Evolutionary conservation across 208 protist genomes (phyloP), one percentile per base, ranked within the genome.

Genomic region (Dictyostelium gargantuum): DNA sequence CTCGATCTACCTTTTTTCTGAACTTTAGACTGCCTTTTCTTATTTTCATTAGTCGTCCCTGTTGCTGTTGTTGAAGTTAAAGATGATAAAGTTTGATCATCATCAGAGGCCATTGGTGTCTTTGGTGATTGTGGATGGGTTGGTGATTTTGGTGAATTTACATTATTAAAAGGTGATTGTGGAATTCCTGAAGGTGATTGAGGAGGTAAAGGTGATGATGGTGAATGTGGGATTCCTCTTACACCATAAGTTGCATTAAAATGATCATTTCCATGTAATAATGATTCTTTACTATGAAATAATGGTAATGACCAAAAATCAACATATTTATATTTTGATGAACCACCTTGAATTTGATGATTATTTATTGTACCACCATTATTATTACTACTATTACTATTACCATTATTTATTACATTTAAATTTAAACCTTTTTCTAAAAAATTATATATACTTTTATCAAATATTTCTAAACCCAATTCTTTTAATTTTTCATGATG

Each of bases 281-380:
- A 21, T 35, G 63, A 44, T 75, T 32, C 19, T 70, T 38, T 70
- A 38, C 61, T 70, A 38, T 70, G 61, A 70, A 70, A 70, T 23
- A 70, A 70, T 70, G 61, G 61, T 70, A 70, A 70, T 38, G 61
- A 70, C 82, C 82, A 89, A 89, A 77, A 89, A 50, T 89, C 68
- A 11, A 89, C 38, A 73, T 58, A 66, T 73, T 73, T 84, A 48
- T 46, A 44, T 35, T 80, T 68, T 58, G 21, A 26, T 58, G 52
- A 5, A 26, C 6, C 11, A 26, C 2, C 3, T 58, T 6, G 5
- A 11, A 26, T 35, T 23, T 15, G 42, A 26, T 9, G 40, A n/a
- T 58, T 56, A 15, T n/a, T 26, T 17, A 40, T 40, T 19, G 38
- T 52, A 23, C 19, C 38, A n/a, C 38, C 54, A 23, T 26, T 29